phyloP scores from a whole-genome alignment of 371 early-diverging fungal species.

The Mucor saturninus region DNA sequence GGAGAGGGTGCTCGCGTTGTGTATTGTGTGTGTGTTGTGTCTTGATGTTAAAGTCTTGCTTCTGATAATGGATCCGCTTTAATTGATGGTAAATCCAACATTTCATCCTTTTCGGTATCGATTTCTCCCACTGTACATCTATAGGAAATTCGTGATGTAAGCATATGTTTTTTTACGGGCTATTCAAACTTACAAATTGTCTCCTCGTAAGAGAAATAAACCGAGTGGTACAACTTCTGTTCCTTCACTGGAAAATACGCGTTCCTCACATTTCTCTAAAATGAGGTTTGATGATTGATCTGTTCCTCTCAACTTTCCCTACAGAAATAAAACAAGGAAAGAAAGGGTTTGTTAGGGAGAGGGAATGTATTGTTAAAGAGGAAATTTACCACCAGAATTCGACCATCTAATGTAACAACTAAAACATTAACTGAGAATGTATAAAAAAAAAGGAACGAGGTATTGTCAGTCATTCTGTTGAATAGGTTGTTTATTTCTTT shows the following conservation, averaged over 20 bases:
- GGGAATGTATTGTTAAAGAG: not conserved
- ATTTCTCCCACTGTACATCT: constrained; percentile 55
- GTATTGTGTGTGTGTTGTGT: not conserved
- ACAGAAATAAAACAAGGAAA: not conserved
- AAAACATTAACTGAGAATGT: constrained; percentile 42
- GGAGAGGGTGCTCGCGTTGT: too few species aligned
- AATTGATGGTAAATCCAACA: constrained; percentile 45
- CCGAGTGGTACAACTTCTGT: constrained; percentile 77
- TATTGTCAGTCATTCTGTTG: too few species aligned
- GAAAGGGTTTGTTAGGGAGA: too few species aligned
- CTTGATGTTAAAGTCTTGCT: constrained; percentile 18
- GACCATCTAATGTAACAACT: constrained; percentile 66
- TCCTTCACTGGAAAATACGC: constrained; percentile 76
- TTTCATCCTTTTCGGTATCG: constrained; percentile 51
- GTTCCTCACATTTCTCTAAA: constrained; percentile 72
- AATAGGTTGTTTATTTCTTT: not conserved
- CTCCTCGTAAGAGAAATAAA: constrained; percentile 80
- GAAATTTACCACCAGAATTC: constrained; percentile 60
- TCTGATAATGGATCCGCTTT: constrained; percentile 52
- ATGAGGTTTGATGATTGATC: constrained; percentile 85
- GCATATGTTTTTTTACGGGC: not conserved
- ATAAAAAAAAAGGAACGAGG: not conserved
- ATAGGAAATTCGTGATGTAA: not conserved
- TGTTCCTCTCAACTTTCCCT: constrained; percentile 78
- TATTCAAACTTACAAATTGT: constrained; percentile 64